phyloP scores from a whole-genome alignment of 1,139 yeast species.

The Kodamaea derodonti region DNA sequence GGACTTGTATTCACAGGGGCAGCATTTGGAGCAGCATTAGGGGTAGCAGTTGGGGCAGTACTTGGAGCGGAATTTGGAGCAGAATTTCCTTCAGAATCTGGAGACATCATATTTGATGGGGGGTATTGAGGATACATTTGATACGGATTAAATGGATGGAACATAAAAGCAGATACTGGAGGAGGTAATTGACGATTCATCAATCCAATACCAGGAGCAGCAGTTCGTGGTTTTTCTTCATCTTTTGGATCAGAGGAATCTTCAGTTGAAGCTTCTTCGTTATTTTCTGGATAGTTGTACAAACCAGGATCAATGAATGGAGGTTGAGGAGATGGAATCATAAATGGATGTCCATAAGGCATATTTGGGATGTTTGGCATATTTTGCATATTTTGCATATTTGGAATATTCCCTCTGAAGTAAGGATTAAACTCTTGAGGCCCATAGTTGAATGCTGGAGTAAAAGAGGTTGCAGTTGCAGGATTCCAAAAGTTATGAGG shows the following conservation, averaged over 20 bases:
- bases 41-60: constrained; percentile 1
- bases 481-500: constrained; percentile 60
- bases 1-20: no score
- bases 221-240: constrained; percentile 7
- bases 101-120: constrained; percentile 20
- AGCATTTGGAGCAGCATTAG: not conserved
- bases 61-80: not conserved
- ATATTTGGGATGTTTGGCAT: constrained; percentile 13
- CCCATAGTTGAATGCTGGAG: constrained; percentile 37
- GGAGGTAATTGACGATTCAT: constrained; percentile 31
- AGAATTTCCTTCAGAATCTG: constrained; percentile 2
- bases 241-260: constrained; percentile 7
- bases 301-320: constrained; percentile 39
- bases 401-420: constrained; percentile 5
- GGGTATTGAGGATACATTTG: constrained; percentile 32
- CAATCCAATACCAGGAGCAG: constrained; percentile 40
- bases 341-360: constrained; percentile 34
- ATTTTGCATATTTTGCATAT: constrained; percentile 5
- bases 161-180: constrained; percentile 38
- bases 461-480: constrained; percentile 56
- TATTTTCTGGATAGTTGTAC: constrained; percentile 13
- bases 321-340: constrained; percentile 34
- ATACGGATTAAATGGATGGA: constrained; percentile 50
- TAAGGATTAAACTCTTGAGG: constrained; percentile 17
- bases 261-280: constrained; percentile 3